Base-by-base conservation (phyloP, 1,284 basidiomycete species). In the Trametes pubescens region DNA sequence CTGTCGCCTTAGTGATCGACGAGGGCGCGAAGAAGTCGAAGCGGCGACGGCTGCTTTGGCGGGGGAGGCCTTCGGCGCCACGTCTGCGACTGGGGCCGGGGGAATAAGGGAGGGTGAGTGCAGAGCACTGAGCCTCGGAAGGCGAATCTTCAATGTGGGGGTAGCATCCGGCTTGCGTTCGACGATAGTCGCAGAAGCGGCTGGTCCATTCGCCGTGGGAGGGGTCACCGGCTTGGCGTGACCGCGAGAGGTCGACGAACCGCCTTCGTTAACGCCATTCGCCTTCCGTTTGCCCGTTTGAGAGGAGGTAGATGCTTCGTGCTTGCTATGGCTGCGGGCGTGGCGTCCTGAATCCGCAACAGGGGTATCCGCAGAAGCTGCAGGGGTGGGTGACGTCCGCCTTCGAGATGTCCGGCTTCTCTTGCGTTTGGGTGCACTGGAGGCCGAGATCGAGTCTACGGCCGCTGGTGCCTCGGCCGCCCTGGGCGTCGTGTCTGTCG, bases 121-220 rank as follows among this genome's bases (percentile, higher is more conserved):
- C 49, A 75, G 49, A 7, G 65, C 68, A 24, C 67, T 82, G 55
- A 86, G 74, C 22, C 84, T 80, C 14, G 85, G 85, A 59, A 87
- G 78, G 29, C 86, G 82, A 62, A 87, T 87, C 74, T 87, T 87
- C 58, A 87, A 78, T 5, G 83, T 83, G 11, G 84, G 82, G 0
- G 76, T 77, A 9, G 72, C 62, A 13, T 69, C 61, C 13, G 64
- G 16, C 44, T 59, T 59, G 58, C 35, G 49, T 52, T 65, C 34
- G 35, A 59, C 43, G 22, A 49, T 32, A 13, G 68, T 18, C 21
- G 63, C 14, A 38, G 49, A 18, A 1, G 40, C 35, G 29, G 51
- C 40, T 43, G 61, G 61, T 21, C 61, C 62, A n/a, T 57, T 65
- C 13, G 37, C 26, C 10, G 65, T 54, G 53, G 69, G 59, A 3